Base-by-base conservation (phyloP, 2,329 filamentous ascomycete species). In the Neonectria sp. region DNA sequence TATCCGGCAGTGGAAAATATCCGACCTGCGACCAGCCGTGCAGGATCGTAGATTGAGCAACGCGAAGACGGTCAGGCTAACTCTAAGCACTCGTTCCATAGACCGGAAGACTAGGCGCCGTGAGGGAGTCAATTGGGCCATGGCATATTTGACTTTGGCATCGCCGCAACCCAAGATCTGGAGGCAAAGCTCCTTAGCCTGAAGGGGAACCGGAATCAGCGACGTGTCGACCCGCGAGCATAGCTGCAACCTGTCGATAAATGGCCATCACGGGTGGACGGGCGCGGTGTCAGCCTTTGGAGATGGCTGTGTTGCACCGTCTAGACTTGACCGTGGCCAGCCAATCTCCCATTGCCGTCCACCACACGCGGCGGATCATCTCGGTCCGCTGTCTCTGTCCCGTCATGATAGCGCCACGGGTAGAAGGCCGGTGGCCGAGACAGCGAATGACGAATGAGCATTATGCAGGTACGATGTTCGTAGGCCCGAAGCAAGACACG, bases 41-140 rank as follows among this genome's bases (percentile, higher is more conserved):
- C 60, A 67, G 68, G 63, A 74, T 72, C 63, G 53, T 37, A 67
- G 63, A 68, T 70, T 63, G 63, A 67, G 65, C 66, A 59, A 55
- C 63, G 55, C 56, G 49, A 53, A 56, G 35, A 52, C 8, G 29
- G 59, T 29, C 24, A 27, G 24, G 33, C 35, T 55, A 25, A 46
- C 29, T 45, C 56, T 57, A 63, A 53, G 55, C 65, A 45, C 56
- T 29, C 27, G 4, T 37, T 49, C 55, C 40, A 45, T 35, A 31
- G 49, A 52, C 48, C 37, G 17, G 46, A 60, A 45, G 57, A 27
- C 25, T 17, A 24, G 51, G 35, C 31, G 53, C 25, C 55, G 59
- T 49, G n/a, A 51, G 45, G 21, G 43, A 55, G 64, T 49, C 51
- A 33, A 55, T 65, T 63, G 49, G 61, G 55, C 40, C 9, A 45